A percentile compares a stretch with the other conserved stretches of the same genome.
Evolutionary conservation across 805 yeast genomes (phyloP).

Genomic region (Hanseniaspora clermontiae): DNA sequence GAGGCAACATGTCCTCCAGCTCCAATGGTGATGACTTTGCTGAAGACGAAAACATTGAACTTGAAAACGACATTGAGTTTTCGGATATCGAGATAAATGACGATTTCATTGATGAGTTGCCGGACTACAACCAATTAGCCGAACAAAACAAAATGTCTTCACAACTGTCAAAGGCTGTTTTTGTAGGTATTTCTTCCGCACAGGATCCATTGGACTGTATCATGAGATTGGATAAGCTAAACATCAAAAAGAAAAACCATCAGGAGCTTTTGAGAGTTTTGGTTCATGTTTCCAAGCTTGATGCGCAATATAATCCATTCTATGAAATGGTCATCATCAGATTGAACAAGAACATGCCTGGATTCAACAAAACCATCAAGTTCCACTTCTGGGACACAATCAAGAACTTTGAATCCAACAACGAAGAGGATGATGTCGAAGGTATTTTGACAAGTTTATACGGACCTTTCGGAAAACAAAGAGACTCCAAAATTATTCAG

Average conservation of each 20-base stretch:
- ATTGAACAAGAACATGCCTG: constrained; percentile 53
- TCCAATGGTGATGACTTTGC: constrained; percentile 20
- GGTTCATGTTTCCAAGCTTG: constrained; percentile 75
- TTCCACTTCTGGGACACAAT: constrained; percentile 80
- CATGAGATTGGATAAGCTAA: constrained; percentile 65
- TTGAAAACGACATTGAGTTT: constrained; percentile 18
- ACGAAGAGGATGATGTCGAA: constrained; percentile 25
- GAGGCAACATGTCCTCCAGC: constrained; percentile 35
- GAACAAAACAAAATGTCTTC: constrained; percentile 85
- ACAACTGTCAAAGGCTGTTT: constrained; percentile 84
- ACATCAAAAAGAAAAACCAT: constrained; percentile 65
- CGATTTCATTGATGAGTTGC: constrained; percentile 54
- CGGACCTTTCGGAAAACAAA: constrained; percentile 40
- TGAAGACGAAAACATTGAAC: constrained; percentile 13
- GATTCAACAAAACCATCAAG: constrained; percentile 42
- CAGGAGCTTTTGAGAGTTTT: constrained; percentile 77
- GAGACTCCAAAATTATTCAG: constrained; percentile 50
- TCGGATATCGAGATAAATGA: constrained; percentile 35
- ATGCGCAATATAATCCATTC: constrained; percentile 73
- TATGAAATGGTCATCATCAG: constrained; percentile 34
- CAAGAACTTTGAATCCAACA: constrained; percentile 51
- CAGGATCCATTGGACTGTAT: constrained; percentile 82
- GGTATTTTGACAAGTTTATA: constrained; percentile 25
- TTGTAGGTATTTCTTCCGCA: constrained; percentile 89
- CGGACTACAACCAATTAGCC: constrained; percentile 84